Percentiles rank a stretch among this genome's conserved stretches.
Evolutionary conservation across 768 basidiomycete genomes (phyloP).

Genomic region (Agrocybe pediades): DNA sequence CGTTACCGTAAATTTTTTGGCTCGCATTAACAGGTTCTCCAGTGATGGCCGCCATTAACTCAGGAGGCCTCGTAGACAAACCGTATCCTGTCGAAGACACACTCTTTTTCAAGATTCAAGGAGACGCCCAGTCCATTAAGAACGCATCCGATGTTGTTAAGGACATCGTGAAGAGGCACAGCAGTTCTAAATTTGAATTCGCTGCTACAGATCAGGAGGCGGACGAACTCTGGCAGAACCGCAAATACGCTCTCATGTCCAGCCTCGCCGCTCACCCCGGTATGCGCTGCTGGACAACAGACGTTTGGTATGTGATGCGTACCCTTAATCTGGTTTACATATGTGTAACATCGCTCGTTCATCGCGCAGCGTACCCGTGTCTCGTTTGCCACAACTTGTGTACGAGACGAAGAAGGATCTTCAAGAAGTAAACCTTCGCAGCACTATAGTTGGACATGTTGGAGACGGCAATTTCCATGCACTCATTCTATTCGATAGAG

Average conservation of each 20-base stretch:
- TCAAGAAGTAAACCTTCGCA: slow-evolving; percentile 48
- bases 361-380: slow-evolving; percentile 61
- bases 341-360: background rate
- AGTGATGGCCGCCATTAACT: slow-evolving; percentile 83
- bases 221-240: slow-evolving; percentile 77
- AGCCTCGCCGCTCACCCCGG: slow-evolving; percentile 67
- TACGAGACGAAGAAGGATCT: slow-evolving; percentile 83
- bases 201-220: slow-evolving; percentile 77
- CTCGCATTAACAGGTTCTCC: background rate
- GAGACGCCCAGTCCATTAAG: slow-evolving; percentile 59
- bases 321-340: background rate
- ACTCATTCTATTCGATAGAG: slow-evolving; percentile 58
- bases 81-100: slow-evolving; percentile 75
- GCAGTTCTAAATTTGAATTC: slow-evolving; percentile 69
- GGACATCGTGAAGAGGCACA: slow-evolving; percentile 65
- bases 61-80: slow-evolving; percentile 57
- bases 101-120: slow-evolving; percentile 92
- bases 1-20: background rate
- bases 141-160: slow-evolving; percentile 61
- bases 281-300: slow-evolving; percentile 79
- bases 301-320: slow-evolving; percentile 71
- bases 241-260: slow-evolving; percentile 82
- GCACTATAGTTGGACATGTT: slow-evolving; percentile 82
- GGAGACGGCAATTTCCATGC: slow-evolving; percentile 70
- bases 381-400: slow-evolving; percentile 67